Conservation (phyloP, 176 grass and related monocot species). For the Chloris gayana region DNA sequence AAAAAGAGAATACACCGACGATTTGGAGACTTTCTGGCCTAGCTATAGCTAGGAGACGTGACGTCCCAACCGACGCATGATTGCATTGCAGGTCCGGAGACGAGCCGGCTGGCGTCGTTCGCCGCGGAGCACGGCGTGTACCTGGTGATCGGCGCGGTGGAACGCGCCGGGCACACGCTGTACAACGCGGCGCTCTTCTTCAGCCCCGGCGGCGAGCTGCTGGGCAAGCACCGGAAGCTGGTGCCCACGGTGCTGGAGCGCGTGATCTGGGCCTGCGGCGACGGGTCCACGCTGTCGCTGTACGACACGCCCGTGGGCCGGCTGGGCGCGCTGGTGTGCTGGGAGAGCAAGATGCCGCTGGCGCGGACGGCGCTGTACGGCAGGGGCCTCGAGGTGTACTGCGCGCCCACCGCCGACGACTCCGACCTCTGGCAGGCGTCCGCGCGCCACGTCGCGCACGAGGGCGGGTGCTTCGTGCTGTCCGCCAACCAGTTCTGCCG, state of each 20-base stretch:
- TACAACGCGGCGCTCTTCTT: conserved; percentile 68
- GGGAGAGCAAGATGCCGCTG: conserved; percentile 71
- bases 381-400: conserved; percentile 65
- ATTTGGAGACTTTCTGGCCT: background rate
- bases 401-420: conserved; percentile 59
- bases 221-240: conserved; percentile 69
- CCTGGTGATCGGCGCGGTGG: conserved; percentile 65
- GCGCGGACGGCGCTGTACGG: conserved; percentile 60
- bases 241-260: conserved; percentile 64
- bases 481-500: conserved; percentile 64
- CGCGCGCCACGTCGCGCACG: conserved; percentile 51
- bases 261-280: conserved; percentile 65
- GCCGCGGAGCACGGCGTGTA: conserved; percentile 61
- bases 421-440: conserved; percentile 62
- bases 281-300: conserved; percentile 69
- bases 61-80: background rate
- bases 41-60: background rate
- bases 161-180: conserved; percentile 59
- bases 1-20: background rate
- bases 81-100: conserved; percentile 52
- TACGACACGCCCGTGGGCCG: conserved; percentile 61
- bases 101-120: conserved; percentile 45
- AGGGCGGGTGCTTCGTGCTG: conserved; percentile 64
- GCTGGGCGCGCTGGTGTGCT: conserved; percentile 63
- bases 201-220: conserved; percentile 45